Evolutionary conservation across 768 basidiomycete genomes (phyloP).

Genomic region (Naganishia friedmannii): DNA sequence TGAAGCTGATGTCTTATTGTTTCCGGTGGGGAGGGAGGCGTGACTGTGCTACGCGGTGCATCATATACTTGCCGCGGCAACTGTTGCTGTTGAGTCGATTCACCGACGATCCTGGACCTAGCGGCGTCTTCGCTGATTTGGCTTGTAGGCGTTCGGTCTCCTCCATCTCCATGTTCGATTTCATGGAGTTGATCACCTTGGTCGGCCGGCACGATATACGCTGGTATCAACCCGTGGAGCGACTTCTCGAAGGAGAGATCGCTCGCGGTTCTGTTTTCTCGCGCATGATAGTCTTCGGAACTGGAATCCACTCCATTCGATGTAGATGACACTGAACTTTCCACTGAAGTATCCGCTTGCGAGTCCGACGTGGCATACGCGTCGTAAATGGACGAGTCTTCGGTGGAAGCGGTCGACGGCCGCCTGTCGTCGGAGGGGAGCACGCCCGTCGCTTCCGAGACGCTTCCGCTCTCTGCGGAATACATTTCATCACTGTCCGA

Average conservation of each 20-base stretch:
- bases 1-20: conserved; percentile 15
- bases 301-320: conserved; percentile 9
- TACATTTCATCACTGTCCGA: conserved; percentile 37
- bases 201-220: neutral
- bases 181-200: neutral
- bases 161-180: conserved; percentile 9
- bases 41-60: too few species aligned
- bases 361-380: conserved; percentile 60
- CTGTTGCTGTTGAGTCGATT: conserved; percentile 8
- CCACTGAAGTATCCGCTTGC: conserved; percentile 29
- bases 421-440: conserved; percentile 41
- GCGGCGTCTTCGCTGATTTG: conserved; percentile 13
- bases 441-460: neutral
- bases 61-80: neutral
- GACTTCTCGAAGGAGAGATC: neutral
- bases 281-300: conserved; percentile 1
- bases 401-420: conserved; percentile 62
- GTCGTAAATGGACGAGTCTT: conserved; percentile 79
- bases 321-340: conserved; percentile 28
- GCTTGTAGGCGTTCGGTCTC: conserved; percentile 15
- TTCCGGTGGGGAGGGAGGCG: conserved; percentile 24
- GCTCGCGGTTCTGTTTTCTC: neutral
- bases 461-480: conserved; percentile 30
- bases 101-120: conserved; percentile 17
- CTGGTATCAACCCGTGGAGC: neutral